Evolutionary conservation across 768 basidiomycete genomes (phyloP), one percentile per base, ranked within the genome.

Genomic region (Basidioascus undulatus): DNA sequence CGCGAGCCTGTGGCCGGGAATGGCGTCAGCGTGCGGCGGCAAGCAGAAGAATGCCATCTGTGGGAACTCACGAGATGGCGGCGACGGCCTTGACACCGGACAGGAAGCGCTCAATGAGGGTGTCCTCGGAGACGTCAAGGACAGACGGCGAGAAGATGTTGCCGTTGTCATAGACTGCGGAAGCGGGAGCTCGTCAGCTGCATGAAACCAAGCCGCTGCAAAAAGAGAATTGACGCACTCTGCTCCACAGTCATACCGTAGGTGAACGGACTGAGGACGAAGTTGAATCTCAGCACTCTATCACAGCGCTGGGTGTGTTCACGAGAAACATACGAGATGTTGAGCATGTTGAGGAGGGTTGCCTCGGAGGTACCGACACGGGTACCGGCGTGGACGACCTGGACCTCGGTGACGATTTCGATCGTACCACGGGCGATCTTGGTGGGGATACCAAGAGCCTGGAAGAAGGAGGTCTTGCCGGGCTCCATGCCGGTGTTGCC

Each of bases 391-490:
- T 64, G 63, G 56, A 98, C 82, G 66, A 98, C 87, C 65, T 87
- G 76, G 57, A 96, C 76, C 57, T 96, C 87, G 49, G 75, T 71
- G 45, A 92, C 82, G 59, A 96, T 98, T 82, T 98, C 92, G 54
- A 98, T 96, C 41, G 92, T 96, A 69, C 92, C 92, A 74, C 92
- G 79, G 39, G 92, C 87, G 51, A 98, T 96, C 73, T 98, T 98
- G 61, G 92, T 98, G 35, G 92, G 89, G 62, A 98, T 87, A 67
- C 79, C 76, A 57, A 98, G 76, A 43, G 92, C 92, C 70, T 98
- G 92, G 83, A 98, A 98, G 83, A 96, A 98, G 53, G 92, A 92
- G 46, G 92, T 98, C 71, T 98, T 98, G 57, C 89, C 92, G 53
- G 92, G 92, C 62, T 96, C 92, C 92, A 98, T 98, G 62, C 87